Conservation (phyloP, 148 eudicot genomes). For the Spergularia marina region DNA sequence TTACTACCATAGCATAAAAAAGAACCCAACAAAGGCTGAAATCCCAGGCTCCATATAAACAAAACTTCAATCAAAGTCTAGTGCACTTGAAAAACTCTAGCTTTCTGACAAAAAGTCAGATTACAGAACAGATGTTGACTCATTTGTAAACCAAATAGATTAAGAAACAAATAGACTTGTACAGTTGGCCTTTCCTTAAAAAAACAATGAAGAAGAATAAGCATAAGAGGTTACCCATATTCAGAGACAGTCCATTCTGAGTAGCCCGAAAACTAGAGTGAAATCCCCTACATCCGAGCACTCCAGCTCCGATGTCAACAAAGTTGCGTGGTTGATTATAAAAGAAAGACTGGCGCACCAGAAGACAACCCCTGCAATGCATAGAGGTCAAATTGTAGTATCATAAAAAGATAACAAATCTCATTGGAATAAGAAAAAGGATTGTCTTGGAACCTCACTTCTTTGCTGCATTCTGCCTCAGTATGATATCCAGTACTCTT, state of each 20-base stretch:
- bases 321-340: constrained; percentile 45
- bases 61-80: too few species aligned
- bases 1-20: too few species aligned
- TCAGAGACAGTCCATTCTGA: constrained; percentile 50
- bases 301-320: constrained; percentile 48
- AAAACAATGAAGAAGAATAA: not conserved
- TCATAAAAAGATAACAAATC: not conserved
- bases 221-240: constrained; percentile 38
- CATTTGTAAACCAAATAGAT: not conserved
- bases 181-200: not conserved
- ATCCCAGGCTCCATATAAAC: not conserved
- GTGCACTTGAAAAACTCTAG: too few species aligned
- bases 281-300: constrained; percentile 48
- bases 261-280: constrained; percentile 58
- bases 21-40: too few species aligned
- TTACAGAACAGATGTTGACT: not conserved
- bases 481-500: constrained; percentile 50
- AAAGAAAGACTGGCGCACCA: constrained; percentile 61
- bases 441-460: constrained; percentile 37
- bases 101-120: too few species aligned
- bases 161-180: not conserved
- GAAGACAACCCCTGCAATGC: constrained; percentile 47
- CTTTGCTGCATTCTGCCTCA: constrained; percentile 57
- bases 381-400: not conserved
- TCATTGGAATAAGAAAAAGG: not conserved